Evolutionary conservation across 83 land plant genomes (phyloP).

Genomic region (Picea abies): DNA sequence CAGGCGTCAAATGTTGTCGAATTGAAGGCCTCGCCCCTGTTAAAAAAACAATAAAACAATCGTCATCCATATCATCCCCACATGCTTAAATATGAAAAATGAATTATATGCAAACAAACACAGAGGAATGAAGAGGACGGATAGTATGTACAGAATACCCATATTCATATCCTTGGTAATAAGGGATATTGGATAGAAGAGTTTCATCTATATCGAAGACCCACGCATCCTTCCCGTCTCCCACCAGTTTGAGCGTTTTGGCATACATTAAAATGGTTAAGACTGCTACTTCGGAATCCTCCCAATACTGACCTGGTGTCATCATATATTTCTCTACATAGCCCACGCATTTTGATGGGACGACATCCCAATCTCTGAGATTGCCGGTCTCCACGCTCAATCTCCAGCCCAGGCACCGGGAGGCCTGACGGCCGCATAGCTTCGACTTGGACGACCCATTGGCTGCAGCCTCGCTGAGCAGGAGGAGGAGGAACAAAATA

Average conservation of each 20-base stretch:
- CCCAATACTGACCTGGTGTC: not conserved
- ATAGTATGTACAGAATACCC: slow-evolving; percentile 27
- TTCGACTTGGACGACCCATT: too few species aligned
- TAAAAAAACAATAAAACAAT: not conserved
- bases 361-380: slow-evolving; percentile 18
- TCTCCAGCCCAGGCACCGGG: slow-evolving; percentile 1
- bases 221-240: slow-evolving; percentile 46
- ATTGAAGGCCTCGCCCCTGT: slow-evolving; percentile 46
- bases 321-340: slow-evolving; percentile 36
- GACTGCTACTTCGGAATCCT: not conserved
- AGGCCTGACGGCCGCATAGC: too few species aligned
- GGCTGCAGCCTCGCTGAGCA: too few species aligned
- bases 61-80: too few species aligned
- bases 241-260: slow-evolving; percentile 4
- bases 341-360: slow-evolving; percentile 24
- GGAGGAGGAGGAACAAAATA: too few species aligned
- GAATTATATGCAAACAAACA: not conserved
- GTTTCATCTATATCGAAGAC: slow-evolving; percentile 24
- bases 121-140: not conserved
- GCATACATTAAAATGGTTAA: slow-evolving; percentile 30
- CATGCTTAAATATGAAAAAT: too few species aligned
- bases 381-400: not conserved
- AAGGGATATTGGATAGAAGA: slow-evolving; percentile 38
- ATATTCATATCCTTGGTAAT: slow-evolving; percentile 22
- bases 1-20: slow-evolving; percentile 30